Conservation (phyloP, 257 asterid species). For the Petrea volubilis region DNA sequence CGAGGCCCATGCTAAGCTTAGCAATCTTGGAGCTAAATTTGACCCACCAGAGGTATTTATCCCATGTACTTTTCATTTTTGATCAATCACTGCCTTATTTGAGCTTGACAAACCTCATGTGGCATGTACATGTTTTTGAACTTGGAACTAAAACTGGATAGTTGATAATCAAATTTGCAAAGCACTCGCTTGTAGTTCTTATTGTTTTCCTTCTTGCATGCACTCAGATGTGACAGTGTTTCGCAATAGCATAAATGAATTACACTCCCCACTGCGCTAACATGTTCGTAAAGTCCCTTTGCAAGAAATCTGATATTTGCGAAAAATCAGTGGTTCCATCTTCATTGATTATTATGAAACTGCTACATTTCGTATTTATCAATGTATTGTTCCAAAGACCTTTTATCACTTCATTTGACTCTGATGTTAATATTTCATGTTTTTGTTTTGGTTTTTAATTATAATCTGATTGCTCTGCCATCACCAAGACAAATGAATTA, state of each 20-base stretch:
- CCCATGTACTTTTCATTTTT: neutral
- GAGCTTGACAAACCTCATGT: conserved; percentile 7
- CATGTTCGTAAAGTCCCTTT: neutral
- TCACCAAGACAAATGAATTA: neutral
- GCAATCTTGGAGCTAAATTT: conserved; percentile 95
- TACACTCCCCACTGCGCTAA: neutral
- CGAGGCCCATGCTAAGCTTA: conserved; percentile 94
- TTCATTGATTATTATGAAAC: neutral
- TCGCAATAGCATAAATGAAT: neutral
- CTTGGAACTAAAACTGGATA: neutral
- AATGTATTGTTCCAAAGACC: neutral
- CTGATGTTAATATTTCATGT: neutral
- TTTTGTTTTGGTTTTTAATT: neutral
- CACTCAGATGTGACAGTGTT: neutral
- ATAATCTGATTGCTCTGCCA: neutral
- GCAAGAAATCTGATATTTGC: neutral
- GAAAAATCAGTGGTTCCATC: neutral
- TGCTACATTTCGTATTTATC: neutral
- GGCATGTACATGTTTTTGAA: neutral
- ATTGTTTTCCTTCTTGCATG: neutral
- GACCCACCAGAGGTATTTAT: conserved; percentile 86
- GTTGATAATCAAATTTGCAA: neutral
- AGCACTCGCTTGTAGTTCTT: neutral
- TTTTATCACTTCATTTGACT: neutral
- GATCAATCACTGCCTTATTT: neutral